Percentiles rank a stretch among this genome's conserved stretches.
Evolutionary conservation across 805 yeast genomes (phyloP).

Genomic region (Sugiyamaella mastotermitis): DNA sequence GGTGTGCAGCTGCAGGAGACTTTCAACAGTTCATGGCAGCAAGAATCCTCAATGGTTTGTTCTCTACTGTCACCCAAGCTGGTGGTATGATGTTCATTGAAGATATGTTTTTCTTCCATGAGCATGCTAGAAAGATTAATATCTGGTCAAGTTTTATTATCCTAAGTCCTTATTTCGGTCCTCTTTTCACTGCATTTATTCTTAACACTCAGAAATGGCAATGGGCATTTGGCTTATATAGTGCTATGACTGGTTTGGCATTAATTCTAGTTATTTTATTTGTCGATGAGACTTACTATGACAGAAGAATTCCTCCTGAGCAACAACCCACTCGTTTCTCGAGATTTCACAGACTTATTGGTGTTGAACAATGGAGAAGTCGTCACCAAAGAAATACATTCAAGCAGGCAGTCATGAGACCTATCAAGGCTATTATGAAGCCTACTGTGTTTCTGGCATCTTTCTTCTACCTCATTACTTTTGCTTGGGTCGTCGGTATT

Average conservation of each 20-base stretch:
- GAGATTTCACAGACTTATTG: constrained; percentile 5
- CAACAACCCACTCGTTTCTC: constrained; percentile 5
- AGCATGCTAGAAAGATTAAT: constrained; percentile 7
- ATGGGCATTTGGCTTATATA: constrained; percentile 7
- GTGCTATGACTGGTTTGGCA: constrained; percentile 6
- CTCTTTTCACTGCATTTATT: constrained; percentile 6
- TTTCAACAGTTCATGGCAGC: constrained; percentile 8
- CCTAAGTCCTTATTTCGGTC: constrained; percentile 8
- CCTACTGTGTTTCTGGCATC: constrained; percentile 5
- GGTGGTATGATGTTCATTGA: constrained; percentile 11
- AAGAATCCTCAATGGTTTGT: constrained; percentile 3
- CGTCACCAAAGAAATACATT: constrained; percentile 2
- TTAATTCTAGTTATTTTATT: constrained; percentile 4
- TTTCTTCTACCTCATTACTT: constrained; percentile 4
- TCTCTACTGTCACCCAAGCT: constrained; percentile 5
- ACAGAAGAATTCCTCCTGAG: not conserved
- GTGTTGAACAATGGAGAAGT: constrained; percentile 5
- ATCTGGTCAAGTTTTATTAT: constrained; percentile 7
- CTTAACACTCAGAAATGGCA: constrained; percentile 8
- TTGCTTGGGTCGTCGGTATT: constrained; percentile 10
- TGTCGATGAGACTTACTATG: constrained; percentile 9
- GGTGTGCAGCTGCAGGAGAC: constrained; percentile 7
- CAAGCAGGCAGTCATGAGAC: constrained; percentile 6
- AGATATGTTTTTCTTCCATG: constrained; percentile 6
- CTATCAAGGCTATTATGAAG: constrained; percentile 2